Evolutionary conservation across 225 moss, liverwort and hornwort genomes (phyloP).

Genomic region (Marchantia polymorpha): DNA sequence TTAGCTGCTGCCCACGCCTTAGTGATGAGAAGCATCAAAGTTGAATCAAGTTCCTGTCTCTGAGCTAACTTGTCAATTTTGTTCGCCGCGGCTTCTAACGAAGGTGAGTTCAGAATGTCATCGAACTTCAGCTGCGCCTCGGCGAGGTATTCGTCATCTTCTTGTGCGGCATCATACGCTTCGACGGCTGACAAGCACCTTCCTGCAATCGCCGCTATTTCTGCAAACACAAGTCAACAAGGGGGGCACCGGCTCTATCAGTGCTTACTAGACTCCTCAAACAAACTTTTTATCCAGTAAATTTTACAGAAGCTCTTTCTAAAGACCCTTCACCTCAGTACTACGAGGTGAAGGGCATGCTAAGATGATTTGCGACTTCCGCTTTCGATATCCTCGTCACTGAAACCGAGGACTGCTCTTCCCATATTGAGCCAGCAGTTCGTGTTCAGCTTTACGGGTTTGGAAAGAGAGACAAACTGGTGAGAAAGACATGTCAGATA

Average conservation of each 20-base stretch:
- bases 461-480: too few relatives aligned
- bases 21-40: slow-evolving; percentile 88
- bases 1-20: slow-evolving; percentile 99
- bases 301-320: too few relatives aligned
- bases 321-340: too few relatives aligned
- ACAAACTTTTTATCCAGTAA: neutral
- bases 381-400: neutral
- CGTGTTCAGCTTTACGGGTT: too few relatives aligned
- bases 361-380: neutral
- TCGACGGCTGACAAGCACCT: slow-evolving; percentile 69
- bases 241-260: neutral
- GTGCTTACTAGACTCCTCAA: neutral
- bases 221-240: slow-evolving; percentile 35
- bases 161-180: slow-evolving; percentile 59
- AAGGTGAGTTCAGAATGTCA: slow-evolving; percentile 74
- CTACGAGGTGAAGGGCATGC: neutral
- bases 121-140: slow-evolving; percentile 78
- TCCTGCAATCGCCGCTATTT: slow-evolving; percentile 66
- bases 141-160: slow-evolving; percentile 50
- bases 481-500: too few relatives aligned
- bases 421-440: too few relatives aligned
- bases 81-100: slow-evolving; percentile 70
- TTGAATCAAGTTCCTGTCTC: slow-evolving; percentile 82
- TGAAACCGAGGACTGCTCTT: too few relatives aligned
- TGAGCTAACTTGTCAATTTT: slow-evolving; percentile 88